phyloP scores from a whole-genome alignment of 129 eudicot genomes.

The Flaveria ramosissima region DNA sequence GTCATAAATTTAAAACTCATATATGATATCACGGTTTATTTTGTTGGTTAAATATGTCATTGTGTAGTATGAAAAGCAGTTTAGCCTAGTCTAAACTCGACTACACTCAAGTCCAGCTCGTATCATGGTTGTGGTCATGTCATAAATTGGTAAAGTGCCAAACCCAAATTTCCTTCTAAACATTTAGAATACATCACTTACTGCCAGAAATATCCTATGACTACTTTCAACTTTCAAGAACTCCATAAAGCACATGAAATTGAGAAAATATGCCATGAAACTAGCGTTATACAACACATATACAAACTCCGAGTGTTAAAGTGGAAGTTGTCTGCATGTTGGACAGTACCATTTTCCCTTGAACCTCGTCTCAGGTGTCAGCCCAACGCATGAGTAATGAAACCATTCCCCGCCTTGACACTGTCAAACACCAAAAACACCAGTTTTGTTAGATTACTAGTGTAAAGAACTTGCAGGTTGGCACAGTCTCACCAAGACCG shows the following conservation, averaged over 20 bases:
- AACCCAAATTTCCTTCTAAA: no score
- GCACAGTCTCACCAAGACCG: not conserved
- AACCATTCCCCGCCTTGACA: conserved; percentile 99
- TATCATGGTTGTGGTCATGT: no score
- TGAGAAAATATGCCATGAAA: not conserved
- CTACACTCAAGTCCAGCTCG: no score
- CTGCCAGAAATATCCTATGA: not conserved
- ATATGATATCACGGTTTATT: not conserved
- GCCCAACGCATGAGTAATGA: conserved; percentile 92
- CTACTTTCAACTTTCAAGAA: not conserved
- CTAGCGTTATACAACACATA: not conserved
- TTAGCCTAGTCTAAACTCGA: not conserved
- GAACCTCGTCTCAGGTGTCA: conserved; percentile 96
- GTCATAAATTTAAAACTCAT: no score
- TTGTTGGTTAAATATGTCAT: not conserved
- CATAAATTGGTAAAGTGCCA: no score
- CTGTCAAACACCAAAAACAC: conserved; percentile 39
- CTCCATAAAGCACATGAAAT: not conserved
- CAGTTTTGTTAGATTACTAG: not conserved
- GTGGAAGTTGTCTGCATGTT: conserved; percentile 69
- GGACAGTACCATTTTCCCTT: conserved; percentile 99
- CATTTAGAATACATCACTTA: not conserved
- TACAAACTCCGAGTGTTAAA: conserved; percentile 13
- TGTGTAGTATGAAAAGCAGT: not conserved
- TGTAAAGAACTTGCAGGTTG: not conserved